Evolutionary conservation across 495 filamentous ascomycete species (phyloP), one percentile per base, ranked within the genome.

Genomic region (Penicillium desertorum): DNA sequence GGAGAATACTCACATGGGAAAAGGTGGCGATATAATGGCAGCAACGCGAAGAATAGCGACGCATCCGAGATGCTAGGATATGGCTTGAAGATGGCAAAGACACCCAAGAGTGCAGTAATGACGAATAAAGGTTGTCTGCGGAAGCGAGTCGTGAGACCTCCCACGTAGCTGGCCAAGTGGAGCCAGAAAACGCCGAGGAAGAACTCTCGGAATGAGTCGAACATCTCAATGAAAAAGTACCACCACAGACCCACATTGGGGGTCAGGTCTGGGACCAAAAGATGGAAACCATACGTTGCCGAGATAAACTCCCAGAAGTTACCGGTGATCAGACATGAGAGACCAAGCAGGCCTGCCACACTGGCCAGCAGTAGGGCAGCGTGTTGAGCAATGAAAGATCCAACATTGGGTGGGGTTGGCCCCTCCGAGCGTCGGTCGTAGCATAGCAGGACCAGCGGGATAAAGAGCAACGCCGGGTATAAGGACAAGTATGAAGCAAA

Each of bases 221-320:
- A 98, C 85, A 98, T 98, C 74, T 98, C 94, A 63, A 93, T 95
- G 75, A 98, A 98, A 73, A 98, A 98, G 75, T 98, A 98, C 94
- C 94, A 98, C 94, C 94, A 98, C 0, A 98, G 80, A 2, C 94
- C 94, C 39, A 95, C 86, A 61, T 98, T 98, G 22, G 94, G 94
- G 0, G 93, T 93, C 43, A 98, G 78, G 73, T 98, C 95, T 1
- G 92, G 92, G 4, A 98, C 84, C 4, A 94, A 83, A 14, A 98
- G 79, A 62, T 93, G 91, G 25, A 96, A 88, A 54, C 92, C 91
- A 67, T 98, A 98, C 1, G 93, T 96, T 11, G 91, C 89, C 3
- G 81, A 75, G 6, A 98, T 72, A 67, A 97, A 98, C 50, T 92
- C 85, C 83, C 87, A 91, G 29, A 88, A 91, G 34, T 82, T 80